These are phyloP conservation scores for Malassezia equina DNA, from an alignment of 1,284 basidiomycete species.

Conservation along the genomic window DNA sequence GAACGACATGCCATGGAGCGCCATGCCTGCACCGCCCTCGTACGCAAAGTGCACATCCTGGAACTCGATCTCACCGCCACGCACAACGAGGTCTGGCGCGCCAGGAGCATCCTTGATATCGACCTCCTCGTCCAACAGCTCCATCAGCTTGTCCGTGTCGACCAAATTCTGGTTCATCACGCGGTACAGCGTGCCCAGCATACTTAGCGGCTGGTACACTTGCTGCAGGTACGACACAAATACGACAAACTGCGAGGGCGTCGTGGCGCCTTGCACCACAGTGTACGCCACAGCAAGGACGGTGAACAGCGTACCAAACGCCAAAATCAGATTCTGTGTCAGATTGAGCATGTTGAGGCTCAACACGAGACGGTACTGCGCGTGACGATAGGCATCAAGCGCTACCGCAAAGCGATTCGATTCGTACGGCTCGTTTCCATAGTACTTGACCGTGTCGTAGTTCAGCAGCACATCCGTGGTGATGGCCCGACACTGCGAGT, in stretches of 20 bases:
- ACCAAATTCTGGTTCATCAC: slow-evolving; percentile 54
- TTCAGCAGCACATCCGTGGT: slow-evolving; percentile 41
- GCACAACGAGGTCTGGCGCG: slow-evolving; percentile 63
- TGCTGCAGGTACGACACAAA: slow-evolving; percentile 71
- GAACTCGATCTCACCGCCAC: slow-evolving; percentile 70
- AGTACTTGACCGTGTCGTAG: slow-evolving; percentile 57
- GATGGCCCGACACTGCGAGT: slow-evolving; percentile 35
- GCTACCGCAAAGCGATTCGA: slow-evolving; percentile 63
- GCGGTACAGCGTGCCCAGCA: slow-evolving; percentile 42
- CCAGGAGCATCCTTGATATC: slow-evolving; percentile 71
- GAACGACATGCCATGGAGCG: slow-evolving; percentile 69
- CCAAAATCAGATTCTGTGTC: slow-evolving; percentile 38
- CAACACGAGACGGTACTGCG: slow-evolving; percentile 60
- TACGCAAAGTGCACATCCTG: slow-evolving; percentile 54
- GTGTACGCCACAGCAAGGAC: slow-evolving; percentile 28
- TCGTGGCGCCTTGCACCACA: slow-evolving; percentile 26
- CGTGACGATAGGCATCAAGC: slow-evolving; percentile 62
- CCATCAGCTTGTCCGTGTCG: slow-evolving; percentile 51
- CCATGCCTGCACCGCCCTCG: slow-evolving; percentile 59
- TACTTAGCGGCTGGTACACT: slow-evolving; percentile 50
- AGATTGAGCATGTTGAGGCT: slow-evolving; percentile 42
- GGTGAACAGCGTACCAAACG: slow-evolving; percentile 35
- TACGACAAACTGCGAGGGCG: slow-evolving; percentile 58
- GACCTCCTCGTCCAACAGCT: slow-evolving; percentile 50
- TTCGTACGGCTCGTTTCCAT: slow-evolving; percentile 70